phyloP scores from a whole-genome alignment of 257 asterid species.

The Solanum appendiculatum region DNA sequence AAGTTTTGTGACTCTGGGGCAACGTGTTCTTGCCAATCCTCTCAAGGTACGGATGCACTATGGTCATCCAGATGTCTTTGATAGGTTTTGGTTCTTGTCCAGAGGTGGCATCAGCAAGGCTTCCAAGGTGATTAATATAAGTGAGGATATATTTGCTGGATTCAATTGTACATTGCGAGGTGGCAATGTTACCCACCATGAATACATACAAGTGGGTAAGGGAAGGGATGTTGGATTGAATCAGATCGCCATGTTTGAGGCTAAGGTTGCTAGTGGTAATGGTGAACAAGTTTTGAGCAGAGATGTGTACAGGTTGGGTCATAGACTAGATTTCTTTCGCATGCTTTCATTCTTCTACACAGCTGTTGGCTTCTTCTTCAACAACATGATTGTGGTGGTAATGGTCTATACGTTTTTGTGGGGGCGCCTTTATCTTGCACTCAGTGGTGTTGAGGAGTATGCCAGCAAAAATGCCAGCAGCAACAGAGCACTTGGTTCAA shows the following conservation, averaged over 20 bases:
- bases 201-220: constrained; percentile 92
- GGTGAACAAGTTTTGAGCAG: constrained; percentile 95
- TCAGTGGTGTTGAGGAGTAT: constrained; percentile 60
- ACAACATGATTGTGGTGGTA: constrained; percentile 72
- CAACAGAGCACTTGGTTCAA: constrained; percentile 73
- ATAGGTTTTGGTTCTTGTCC: constrained; percentile 90
- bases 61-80: constrained; percentile 97
- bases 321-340: constrained; percentile 88
- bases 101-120: constrained; percentile 98
- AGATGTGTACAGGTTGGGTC: constrained; percentile 88
- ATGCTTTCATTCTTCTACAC: constrained; percentile 94
- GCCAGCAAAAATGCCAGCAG: constrained; percentile 33
- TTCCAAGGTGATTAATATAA: constrained; percentile 80
- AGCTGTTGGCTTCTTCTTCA: constrained; percentile 80
- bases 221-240: constrained; percentile 96
- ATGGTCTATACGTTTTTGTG: constrained; percentile 74
- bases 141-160: constrained; percentile 97
- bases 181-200: constrained; percentile 93
- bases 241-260: constrained; percentile 97
- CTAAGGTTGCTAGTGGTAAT: constrained; percentile 93
- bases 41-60: constrained; percentile 93
- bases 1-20: constrained; percentile 93
- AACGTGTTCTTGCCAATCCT: constrained; percentile 87
- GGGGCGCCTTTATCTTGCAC: constrained; percentile 89
- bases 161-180: constrained; percentile 91